Percentiles rank a stretch among this genome's conserved stretches.
phyloP scores from a whole-genome alignment of 345 rosid species.

The Passiflora organensis region DNA sequence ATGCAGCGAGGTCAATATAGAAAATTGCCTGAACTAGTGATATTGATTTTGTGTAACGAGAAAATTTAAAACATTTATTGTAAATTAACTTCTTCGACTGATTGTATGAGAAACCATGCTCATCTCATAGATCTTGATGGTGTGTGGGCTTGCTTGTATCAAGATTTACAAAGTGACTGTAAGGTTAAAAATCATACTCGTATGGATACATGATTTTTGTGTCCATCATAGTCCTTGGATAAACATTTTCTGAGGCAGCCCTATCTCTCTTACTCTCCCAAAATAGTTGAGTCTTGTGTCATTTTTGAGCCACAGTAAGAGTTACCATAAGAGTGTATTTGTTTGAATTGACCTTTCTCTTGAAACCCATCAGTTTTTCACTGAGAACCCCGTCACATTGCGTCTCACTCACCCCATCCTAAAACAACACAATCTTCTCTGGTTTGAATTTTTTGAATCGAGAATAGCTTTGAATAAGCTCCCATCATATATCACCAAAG shows the following conservation, averaged over 20 bases:
- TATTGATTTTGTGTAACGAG: slow-evolving; percentile 82
- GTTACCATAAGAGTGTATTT: slow-evolving; percentile 62
- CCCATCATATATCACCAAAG: slow-evolving; percentile 62
- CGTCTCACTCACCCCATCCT: slow-evolving; percentile 78
- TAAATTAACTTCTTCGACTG: slow-evolving; percentile 63
- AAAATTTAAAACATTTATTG: slow-evolving; percentile 73
- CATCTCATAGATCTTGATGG: slow-evolving; percentile 72
- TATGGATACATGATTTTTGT: slow-evolving; percentile 59
- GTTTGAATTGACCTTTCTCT: slow-evolving; percentile 30
- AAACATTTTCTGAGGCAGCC: slow-evolving; percentile 43
- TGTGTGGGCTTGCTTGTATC: slow-evolving; percentile 92
- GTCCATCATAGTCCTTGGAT: slow-evolving; percentile 81
- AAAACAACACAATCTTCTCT: slow-evolving; percentile 62
- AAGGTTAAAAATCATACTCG: slow-evolving; percentile 70
- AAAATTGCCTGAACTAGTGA: slow-evolving; percentile 74
- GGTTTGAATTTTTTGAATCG: slow-evolving; percentile 42
- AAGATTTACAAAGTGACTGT: slow-evolving; percentile 67
- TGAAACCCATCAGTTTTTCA: slow-evolving; percentile 51
- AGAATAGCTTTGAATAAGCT: slow-evolving; percentile 48
- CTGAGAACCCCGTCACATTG: slow-evolving; percentile 87
- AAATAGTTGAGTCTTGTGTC: slow-evolving; percentile 77
- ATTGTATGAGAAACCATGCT: slow-evolving; percentile 56
- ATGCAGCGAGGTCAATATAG: slow-evolving; percentile 84
- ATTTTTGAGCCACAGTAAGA: slow-evolving; percentile 66
- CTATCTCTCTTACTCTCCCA: slow-evolving; percentile 36